Evolutionary conservation across 495 filamentous ascomycete genomes (phyloP).

Genomic region (Astrothelium subdiscretum): DNA sequence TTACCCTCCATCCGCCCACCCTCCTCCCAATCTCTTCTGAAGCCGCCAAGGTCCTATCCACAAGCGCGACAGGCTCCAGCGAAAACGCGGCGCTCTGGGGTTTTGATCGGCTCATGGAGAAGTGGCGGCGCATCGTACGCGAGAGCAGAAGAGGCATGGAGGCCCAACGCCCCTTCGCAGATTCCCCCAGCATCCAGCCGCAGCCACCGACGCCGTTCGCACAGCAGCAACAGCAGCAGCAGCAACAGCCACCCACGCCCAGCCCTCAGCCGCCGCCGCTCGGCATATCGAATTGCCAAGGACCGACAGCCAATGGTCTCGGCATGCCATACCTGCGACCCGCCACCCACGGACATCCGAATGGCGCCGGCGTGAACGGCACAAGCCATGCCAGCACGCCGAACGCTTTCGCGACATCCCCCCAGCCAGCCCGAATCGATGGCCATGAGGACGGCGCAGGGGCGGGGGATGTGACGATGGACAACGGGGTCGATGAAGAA

Average conservation of each 20-base stretch:
- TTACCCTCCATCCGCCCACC: constrained; percentile 51
- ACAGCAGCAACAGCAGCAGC: background rate
- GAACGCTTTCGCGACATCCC: background rate
- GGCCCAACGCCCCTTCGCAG: background rate
- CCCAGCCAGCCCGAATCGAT: background rate
- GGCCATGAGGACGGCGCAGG: background rate
- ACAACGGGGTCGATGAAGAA: background rate
- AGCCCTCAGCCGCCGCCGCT: background rate
- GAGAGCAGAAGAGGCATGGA: background rate
- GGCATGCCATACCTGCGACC: background rate
- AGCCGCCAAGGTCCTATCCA: background rate
- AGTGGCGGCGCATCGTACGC: background rate
- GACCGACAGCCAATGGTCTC: background rate
- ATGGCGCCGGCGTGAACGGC: background rate
- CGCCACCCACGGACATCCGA: background rate
- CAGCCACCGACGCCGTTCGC: background rate
- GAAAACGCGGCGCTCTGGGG: background rate
- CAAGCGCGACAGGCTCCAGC: background rate
- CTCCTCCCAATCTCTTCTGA: constrained; percentile 46
- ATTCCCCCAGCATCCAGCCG: background rate
- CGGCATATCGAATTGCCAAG: background rate
- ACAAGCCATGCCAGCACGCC: background rate
- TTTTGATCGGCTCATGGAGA: background rate
- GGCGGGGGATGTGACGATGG: background rate
- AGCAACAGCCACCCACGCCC: background rate